phyloP scores from a whole-genome alignment of 805 yeast species.

The Starmera quercuum region DNA sequence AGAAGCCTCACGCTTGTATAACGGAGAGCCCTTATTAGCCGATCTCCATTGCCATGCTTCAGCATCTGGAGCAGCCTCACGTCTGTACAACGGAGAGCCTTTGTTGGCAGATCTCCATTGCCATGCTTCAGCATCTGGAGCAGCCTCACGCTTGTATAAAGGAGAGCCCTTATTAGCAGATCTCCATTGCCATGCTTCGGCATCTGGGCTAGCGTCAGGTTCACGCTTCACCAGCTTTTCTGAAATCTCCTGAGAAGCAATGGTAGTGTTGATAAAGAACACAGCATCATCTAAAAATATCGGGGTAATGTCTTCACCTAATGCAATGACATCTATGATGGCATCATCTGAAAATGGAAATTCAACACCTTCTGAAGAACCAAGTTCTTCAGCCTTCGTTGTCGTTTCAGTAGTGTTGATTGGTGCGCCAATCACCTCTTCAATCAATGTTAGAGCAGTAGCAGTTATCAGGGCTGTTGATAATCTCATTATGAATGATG shows the following conservation, averaged over 20 bases:
- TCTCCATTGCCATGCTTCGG: slow-evolving; percentile 6
- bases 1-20: slow-evolving; percentile 12
- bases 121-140: slow-evolving; percentile 3
- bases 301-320: slow-evolving; percentile 16
- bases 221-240: slow-evolving; percentile 1
- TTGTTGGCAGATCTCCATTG: slow-evolving; percentile 9
- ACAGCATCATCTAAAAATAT: slow-evolving; percentile 17
- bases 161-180: neutral
- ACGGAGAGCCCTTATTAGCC: neutral
- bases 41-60: slow-evolving; percentile 4
- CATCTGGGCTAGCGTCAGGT: slow-evolving; percentile 9
- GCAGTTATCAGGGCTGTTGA: slow-evolving; percentile 6
- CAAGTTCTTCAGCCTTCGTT: slow-evolving; percentile 3
- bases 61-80: slow-evolving; percentile 4
- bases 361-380: slow-evolving; percentile 12
- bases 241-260: slow-evolving; percentile 1
- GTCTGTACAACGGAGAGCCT: slow-evolving; percentile 12
- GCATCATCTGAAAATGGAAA: slow-evolving; percentile 21
- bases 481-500: slow-evolving; percentile 5
- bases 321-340: slow-evolving; percentile 16
- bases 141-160: slow-evolving; percentile 7
- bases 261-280: slow-evolving; percentile 19
- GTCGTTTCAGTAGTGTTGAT: slow-evolving; percentile 4
- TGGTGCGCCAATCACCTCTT: too few relatives aligned
- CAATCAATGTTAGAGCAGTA: too few relatives aligned